A percentile compares a stretch with the other conserved stretches of the same genome.
phyloP scores from a whole-genome alignment of 169 alveolate genomes.

The Eimeria brunetti region DNA sequence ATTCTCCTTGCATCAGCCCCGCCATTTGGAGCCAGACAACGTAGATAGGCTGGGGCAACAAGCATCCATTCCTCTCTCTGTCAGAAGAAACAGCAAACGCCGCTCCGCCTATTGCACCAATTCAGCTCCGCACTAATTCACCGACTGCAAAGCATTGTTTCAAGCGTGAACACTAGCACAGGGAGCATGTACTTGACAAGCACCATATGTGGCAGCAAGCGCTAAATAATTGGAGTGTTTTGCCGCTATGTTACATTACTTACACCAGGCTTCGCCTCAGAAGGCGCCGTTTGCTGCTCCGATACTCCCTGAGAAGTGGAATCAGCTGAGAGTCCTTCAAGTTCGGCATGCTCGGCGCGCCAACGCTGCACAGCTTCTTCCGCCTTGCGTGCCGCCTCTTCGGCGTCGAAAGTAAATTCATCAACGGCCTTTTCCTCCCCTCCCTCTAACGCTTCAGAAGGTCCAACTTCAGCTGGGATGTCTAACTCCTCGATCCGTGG shows the following conservation, averaged over 20 bases:
- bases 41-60: slow-evolving; percentile 79
- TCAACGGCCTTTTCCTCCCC: background rate
- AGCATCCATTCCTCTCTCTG: slow-evolving; percentile 80
- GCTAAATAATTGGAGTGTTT: background rate
- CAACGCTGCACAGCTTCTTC: slow-evolving; percentile 74
- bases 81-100: background rate
- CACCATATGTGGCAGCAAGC: background rate
- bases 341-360: slow-evolving; percentile 57
- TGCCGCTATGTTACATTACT: background rate
- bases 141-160: background rate
- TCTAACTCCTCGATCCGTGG: slow-evolving; percentile 11
- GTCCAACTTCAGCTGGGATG: background rate
- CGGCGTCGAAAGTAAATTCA: slow-evolving; percentile 34
- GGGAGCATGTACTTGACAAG: background rate
- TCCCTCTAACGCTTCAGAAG: background rate
- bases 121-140: background rate
- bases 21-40: slow-evolving; percentile 37
- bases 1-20: slow-evolving; percentile 39
- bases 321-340: background rate
- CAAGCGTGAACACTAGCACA: background rate
- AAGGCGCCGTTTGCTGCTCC: background rate
- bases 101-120: background rate
- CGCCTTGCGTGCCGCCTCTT: slow-evolving; percentile 67
- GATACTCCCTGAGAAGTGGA: background rate
- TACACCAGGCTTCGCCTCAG: slow-evolving; percentile 17